These are phyloP conservation scores for Salix koriyanagi DNA, from an alignment of 345 rosid genomes.

Conservation along the genomic window DNA sequence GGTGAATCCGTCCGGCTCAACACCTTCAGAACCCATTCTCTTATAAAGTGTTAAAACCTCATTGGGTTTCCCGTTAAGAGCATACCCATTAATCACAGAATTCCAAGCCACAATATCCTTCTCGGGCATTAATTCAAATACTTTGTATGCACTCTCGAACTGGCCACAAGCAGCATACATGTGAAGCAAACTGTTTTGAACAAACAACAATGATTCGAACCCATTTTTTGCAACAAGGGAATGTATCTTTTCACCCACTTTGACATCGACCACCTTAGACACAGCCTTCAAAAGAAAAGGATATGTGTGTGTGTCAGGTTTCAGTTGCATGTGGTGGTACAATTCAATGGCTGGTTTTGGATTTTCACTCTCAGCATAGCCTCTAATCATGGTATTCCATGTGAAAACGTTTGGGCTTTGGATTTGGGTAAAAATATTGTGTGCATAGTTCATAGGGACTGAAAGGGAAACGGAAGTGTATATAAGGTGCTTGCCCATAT, in stretches of 20 bases:
- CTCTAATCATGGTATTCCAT: conserved; percentile 81
- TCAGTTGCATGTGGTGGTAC: conserved; percentile 41
- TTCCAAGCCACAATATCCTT: conserved; percentile 91
- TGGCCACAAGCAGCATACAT: conserved; percentile 52
- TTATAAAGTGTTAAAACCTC: conserved; percentile 56
- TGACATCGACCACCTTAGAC: conserved; percentile 45
- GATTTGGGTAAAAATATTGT: conserved; percentile 41
- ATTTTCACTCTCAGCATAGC: conserved; percentile 60
- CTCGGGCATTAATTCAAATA: conserved; percentile 59
- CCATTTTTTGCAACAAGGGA: conserved; percentile 51
- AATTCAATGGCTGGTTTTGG: conserved; percentile 52
- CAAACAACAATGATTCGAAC: conserved; percentile 54
- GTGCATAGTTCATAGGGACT: conserved; percentile 59
- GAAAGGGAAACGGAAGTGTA: conserved; percentile 52
- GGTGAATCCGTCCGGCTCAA: conserved; percentile 76
- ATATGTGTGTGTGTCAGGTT: conserved; percentile 78
- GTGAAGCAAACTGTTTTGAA: conserved; percentile 63
- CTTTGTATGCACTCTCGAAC: conserved; percentile 42
- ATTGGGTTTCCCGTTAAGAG: conserved; percentile 56
- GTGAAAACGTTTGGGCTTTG: conserved; percentile 49
- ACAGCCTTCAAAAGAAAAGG: conserved; percentile 80
- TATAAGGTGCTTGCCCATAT: conserved; percentile 57
- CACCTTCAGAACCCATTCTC: conserved; percentile 48
- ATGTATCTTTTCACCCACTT: conserved; percentile 52
- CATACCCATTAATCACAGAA: conserved; percentile 79